These are phyloP conservation scores for Tylopilus balloui DNA, from an alignment of 768 basidiomycete species.

Conservation along the genomic window DNA sequence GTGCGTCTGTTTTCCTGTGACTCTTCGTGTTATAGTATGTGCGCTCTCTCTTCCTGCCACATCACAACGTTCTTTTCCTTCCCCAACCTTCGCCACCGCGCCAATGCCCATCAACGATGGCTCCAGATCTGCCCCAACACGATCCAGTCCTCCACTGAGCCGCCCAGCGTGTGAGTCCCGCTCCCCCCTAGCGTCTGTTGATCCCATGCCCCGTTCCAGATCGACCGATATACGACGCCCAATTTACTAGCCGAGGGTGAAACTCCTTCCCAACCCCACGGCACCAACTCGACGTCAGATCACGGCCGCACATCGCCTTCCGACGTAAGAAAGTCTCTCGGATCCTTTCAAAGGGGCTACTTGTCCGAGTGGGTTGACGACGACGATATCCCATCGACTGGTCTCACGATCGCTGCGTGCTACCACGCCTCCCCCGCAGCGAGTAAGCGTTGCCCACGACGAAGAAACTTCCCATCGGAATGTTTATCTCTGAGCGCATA, in stretches of 20 bases:
- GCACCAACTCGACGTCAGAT: background rate
- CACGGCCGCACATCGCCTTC: background rate
- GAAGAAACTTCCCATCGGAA: background rate
- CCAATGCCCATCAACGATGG: background rate
- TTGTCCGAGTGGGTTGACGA: too few relatives aligned
- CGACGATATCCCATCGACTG: background rate
- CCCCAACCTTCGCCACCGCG: background rate
- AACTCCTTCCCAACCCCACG: background rate
- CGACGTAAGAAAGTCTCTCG: background rate
- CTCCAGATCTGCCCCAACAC: background rate
- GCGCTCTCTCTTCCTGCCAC: too few relatives aligned
- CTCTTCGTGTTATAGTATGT: background rate
- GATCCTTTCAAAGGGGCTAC: background rate
- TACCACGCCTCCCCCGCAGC: background rate
- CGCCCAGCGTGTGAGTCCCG: background rate
- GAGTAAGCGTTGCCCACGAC: background rate
- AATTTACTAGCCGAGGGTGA: background rate
- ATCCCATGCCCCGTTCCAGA: constrained; percentile 3
- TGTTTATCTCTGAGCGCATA: background rate
- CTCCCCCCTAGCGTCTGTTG: background rate
- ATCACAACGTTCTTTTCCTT: background rate
- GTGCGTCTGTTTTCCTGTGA: constrained; percentile 2
- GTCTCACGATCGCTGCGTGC: background rate
- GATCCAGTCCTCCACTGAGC: background rate
- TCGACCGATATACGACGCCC: background rate